Evolutionary conservation across 805 yeast genomes (phyloP), one percentile per base, ranked within the genome.

Genomic region (Candida sonorensis): DNA sequence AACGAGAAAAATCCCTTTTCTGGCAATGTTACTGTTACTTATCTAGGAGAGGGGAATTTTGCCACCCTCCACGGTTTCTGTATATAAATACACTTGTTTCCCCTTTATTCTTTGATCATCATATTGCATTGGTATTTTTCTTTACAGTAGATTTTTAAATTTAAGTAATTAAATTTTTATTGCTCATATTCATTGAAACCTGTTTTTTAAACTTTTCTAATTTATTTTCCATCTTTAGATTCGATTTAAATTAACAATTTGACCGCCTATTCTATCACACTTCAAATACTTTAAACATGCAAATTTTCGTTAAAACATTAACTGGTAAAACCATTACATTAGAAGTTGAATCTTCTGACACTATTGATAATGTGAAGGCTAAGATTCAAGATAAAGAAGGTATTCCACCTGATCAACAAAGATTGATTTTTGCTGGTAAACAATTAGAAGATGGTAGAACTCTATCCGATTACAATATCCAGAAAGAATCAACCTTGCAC

Each of bases 251-350:
- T 8, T 21, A 21, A 5, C 11, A 8, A 8, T 21, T 8, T 21
- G 12, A 8, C 12, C 12, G 6, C 12, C 23, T 12, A 5, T 21
- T 21, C 11, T 21, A 12, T 10, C 11, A 21, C 11, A 5, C 23
- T 5, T 21, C 11, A 10, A 21, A 21, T n/a, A 5, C 23, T 5
- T 21, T 21, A 10, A 21, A 8, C 11, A 84, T 84, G 94, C 94
- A 84, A 65, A 83, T 84, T 59, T 84, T 84, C 62, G 95, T 84
- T 55, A 84, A 84, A 71, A 84, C 94, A 37, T 64, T 84, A 59
- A 84, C 94, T 23, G 94, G 94, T 60, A 84, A 84, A 77, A 83
- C 94, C 46, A 83, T 83, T 61, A 83, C 94, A 49, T 66, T 46
- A 20, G 97, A 87, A 77, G 97, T 62, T 16, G 68, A 62, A 39